A percentile compares a stretch with the other conserved stretches of the same genome.
Conservation (phyloP, 2,329 filamentous ascomycete genomes). For the Epichloe sp. region DNA sequence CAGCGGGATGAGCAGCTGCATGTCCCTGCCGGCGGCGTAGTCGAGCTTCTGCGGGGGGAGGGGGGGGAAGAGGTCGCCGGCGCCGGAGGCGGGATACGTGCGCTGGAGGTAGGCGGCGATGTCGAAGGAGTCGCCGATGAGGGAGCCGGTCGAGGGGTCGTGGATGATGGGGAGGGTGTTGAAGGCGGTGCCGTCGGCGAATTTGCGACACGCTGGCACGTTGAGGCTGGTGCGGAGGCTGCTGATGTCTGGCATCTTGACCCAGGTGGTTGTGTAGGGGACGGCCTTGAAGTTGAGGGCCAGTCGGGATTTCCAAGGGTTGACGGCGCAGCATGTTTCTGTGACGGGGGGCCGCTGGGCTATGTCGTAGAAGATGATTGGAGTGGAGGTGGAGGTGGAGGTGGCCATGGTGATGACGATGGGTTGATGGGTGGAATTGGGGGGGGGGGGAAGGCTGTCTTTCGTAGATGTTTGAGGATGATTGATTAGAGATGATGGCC, state of each 20-base stretch:
- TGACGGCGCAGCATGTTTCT: constrained; percentile 12
- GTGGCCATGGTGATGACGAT: neutral
- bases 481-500: neutral
- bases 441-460: too few relatives aligned
- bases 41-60: constrained; percentile 20
- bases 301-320: constrained; percentile 22
- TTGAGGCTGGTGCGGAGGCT: constrained; percentile 32
- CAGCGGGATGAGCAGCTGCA: constrained; percentile 23
- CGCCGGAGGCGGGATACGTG: constrained; percentile 27
- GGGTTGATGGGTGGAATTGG: too few relatives aligned
- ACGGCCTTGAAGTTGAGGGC: constrained; percentile 30
- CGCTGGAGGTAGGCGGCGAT: constrained; percentile 48
- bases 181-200: constrained; percentile 43
- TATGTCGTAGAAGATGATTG: constrained; percentile 30
- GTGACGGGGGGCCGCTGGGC: constrained; percentile 18
- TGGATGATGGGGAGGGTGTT: constrained; percentile 46
- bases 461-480: neutral
- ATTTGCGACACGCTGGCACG: constrained; percentile 37
- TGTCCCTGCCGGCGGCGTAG: constrained; percentile 17
- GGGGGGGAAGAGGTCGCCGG: constrained; percentile 33
- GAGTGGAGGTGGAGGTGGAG: neutral
- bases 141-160: constrained; percentile 26
- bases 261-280: constrained; percentile 29
- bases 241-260: constrained; percentile 37
- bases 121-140: constrained; percentile 51